Base-by-base conservation (phyloP, 805 yeast genomes). In the Sugiyamaella americana region DNA sequence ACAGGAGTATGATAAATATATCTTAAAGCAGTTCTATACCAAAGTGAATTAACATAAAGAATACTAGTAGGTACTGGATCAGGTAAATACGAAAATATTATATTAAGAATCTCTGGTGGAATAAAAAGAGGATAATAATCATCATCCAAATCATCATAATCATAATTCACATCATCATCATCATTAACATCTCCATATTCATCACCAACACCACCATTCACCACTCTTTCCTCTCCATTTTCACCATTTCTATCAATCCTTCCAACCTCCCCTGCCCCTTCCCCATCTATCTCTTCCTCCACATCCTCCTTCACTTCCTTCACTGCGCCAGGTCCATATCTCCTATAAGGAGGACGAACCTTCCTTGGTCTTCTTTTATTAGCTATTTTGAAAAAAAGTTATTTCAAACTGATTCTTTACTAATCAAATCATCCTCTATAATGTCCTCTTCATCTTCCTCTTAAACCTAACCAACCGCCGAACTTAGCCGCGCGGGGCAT, bases 281-380 rank as follows among this genome's bases (percentile, higher is more conserved):
- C 32, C 8, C 32, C 32, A 8, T 26, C 32, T n/a, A n/a, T n/a
- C 8, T 8, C 8, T 26, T 13, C 32, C 38, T 39, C 38, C 24
- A 35, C 39, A 40, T 30, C 36, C 46, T 36, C 46, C 22, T 43
- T 39, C 24, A 36, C 46, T 36, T 40, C 18, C 44, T 41, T 29
- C 30, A 32, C 32, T 24, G 32, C 46, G 32, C 44, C 42, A 42
- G 75, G 78, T 5, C 76, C 87, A 62, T 86, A 87, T 63, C 82
- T 76, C 64, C 80, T 74, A 66, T 85, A 88, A 4, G 89, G 88
- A 47, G 88, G 87, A 52, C 82, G 80, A 40, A 75, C 71, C 72
- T 88, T 84, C 71, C 83, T 84, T 8, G 96, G 88, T 62, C 97
- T 75, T 59, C 89, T 68, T 65, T 87, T 88, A 66, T 88, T 88